phyloP scores from a whole-genome alignment of 2,329 filamentous ascomycete species.

The Furcasterigmium furcatum region DNA sequence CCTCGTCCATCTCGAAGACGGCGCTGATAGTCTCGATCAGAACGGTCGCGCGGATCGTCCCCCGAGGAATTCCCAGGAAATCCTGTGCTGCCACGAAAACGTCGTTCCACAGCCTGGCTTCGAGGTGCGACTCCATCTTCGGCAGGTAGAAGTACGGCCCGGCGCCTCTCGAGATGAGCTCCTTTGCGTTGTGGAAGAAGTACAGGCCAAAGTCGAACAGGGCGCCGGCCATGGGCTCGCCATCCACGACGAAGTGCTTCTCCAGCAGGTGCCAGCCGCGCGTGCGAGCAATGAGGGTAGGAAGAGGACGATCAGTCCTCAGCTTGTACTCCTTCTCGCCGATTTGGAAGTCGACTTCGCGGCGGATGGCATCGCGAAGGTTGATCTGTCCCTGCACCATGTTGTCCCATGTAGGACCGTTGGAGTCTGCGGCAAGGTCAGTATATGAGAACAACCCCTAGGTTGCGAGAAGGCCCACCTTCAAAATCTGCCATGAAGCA shows the following conservation, averaged over 20 bases:
- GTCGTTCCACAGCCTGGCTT: conserved; percentile 97
- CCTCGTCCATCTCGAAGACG: conserved; percentile 98
- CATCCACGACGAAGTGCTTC: conserved; percentile 95
- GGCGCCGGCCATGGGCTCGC: conserved; percentile 86
- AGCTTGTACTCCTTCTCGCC: conserved; percentile 97
- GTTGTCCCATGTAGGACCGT: conserved; percentile 96
- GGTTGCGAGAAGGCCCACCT: conserved; percentile 47
- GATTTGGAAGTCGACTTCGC: conserved; percentile 94
- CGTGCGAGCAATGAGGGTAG: conserved; percentile 90
- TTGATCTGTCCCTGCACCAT: conserved; percentile 99
- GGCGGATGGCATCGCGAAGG: conserved; percentile 92
- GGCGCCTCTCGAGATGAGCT: conserved; percentile 77
- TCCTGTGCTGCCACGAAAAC: conserved; percentile 96
- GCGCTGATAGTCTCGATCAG: conserved; percentile 97
- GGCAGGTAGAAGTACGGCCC: conserved; percentile 98
- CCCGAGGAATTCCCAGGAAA: conserved; percentile 82
- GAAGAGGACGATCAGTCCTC: conserved; percentile 78
- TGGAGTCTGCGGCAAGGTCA: conserved; percentile 64
- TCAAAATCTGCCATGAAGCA: conserved; percentile 99
- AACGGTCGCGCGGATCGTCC: conserved; percentile 91
- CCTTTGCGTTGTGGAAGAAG: conserved; percentile 96
- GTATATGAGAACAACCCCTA: neutral
- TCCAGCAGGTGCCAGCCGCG: conserved; percentile 98
- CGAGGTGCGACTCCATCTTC: conserved; percentile 97
- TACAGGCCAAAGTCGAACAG: conserved; percentile 98